Base-by-base conservation (phyloP, 106 monocot species). In the Dioscorea alata region DNA sequence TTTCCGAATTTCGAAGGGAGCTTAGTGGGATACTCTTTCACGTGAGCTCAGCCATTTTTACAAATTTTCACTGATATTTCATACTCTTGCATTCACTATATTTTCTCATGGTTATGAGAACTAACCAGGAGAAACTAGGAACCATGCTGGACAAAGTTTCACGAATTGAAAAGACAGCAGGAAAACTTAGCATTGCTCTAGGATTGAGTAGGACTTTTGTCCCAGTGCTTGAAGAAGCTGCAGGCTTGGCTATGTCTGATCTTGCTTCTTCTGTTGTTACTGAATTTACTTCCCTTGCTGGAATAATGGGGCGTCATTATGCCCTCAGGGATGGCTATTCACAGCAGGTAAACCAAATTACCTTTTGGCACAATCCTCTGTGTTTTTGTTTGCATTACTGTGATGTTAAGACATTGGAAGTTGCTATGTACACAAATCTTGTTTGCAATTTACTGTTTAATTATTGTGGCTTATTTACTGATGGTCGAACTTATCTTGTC, bases 271-370 rank as follows among this genome's bases (percentile, higher is more conserved):
- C 77, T 59, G 69, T 96, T 65, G 96, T 96, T 71, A 89, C 82
- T 52, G 96, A 96, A 57, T 96, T 96, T 69, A 96, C 96, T 57
- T 82, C 88, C 12, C 86, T 96, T 61, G 82, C 96, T 81, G 96
- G 96, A 68, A 73, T 92, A 73, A 96, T 96, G 92, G 96, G 86
- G 31, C 88, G 91, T 13, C 96, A 96, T 74, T 96, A 96, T 81
- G 96, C 96, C 82, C 61, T 86, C 64, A 81, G 71, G 58, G 84
- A 84, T 78, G 96, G 96, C 51, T 87, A 82, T 62, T 50, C 92
- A 49, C 76, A 89, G 65, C 66, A 82, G 84, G 96, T 90, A 83
- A 51, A 15, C 49, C n/a, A n/a, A 58, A 42, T 3, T 42, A 8
- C 42, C 10, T 8, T 42, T 42, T 42, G 42, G 4, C 23, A 23